Evolutionary conservation across 2,329 filamentous ascomycete genomes (phyloP), one percentile per base, ranked within the genome.

Genomic region (Apiospora koreana): DNA sequence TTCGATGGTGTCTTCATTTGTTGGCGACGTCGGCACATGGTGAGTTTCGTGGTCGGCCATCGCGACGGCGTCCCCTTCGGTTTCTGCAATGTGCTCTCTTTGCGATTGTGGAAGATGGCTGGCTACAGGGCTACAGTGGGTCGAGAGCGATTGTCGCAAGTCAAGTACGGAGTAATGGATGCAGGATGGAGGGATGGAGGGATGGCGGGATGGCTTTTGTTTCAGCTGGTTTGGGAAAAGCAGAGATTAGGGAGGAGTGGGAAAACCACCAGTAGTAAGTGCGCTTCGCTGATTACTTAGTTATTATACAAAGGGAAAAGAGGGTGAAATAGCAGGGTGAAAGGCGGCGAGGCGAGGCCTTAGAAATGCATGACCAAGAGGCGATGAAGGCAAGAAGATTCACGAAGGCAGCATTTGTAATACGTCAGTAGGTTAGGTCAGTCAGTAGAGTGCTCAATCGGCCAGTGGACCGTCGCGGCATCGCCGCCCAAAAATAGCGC

Each of bases 391-490:
- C 31, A 25, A 45, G 66, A 70, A 68, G 66, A 54, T 72, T 69
- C 65, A 65, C 69, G 65, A 72, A 70, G 71, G 74, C 73, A 81
- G 81, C 81, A 35, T 83, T 83, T 81, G 81, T 83, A 83, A 83
- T 83, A 78, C 80, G 78, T 79, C 79, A 79, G 69, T 21, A 46
- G 50, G 28, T 42, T 10, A 16, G 41, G 14, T 12, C 35, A 21
- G 38, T 46, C 43, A 66, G 21, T 18, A 8, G 31, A n/a, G n/a
- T 46, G 2, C 18, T 5, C 43, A n/a, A 16, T 28, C 25, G 31
- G 18, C 50, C 8, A 65, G 38, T 43, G 42, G 25, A 43, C n/a
- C 35, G 35, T 25, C n/a, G 38, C 38, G 28, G 25, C 50, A 21
- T 31, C 50, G 28, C 6, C 50, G 28, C 50, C 50, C 50, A 58